These are phyloP conservation scores for Auriscalpium microsporum DNA, from an alignment of 768 basidiomycete species.

Conservation along the genomic window DNA sequence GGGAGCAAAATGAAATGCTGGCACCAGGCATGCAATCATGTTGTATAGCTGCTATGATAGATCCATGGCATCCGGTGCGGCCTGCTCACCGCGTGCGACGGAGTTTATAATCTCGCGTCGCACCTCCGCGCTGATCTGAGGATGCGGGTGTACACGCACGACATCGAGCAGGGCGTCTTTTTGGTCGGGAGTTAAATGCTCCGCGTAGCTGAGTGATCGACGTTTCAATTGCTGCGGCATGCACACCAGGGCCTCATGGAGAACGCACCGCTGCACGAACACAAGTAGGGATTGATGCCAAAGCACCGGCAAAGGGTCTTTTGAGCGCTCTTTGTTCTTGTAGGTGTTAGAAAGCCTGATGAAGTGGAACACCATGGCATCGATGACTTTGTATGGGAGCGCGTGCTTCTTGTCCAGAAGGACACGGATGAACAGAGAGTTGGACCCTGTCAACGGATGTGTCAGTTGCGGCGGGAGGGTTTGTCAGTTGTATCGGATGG, in stretches of 20 bases:
- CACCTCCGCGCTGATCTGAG: constrained; percentile 83
- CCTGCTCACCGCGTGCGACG: constrained; percentile 77
- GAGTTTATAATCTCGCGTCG: constrained; percentile 84
- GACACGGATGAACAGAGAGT: constrained; percentile 94
- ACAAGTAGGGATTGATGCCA: constrained; percentile 98
- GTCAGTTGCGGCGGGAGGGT: not conserved
- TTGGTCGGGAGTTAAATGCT: constrained; percentile 92
- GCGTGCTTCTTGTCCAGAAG: constrained; percentile 97
- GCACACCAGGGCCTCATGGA: not conserved
- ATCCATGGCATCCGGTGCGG: constrained; percentile 51
- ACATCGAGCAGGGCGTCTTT: constrained; percentile 97
- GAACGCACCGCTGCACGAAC: constrained; percentile 76
- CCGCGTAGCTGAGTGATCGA: constrained; percentile 65
- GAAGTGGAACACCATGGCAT: constrained; percentile 96
- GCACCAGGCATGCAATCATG: too few relatives aligned
- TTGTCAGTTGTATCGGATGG: not conserved
- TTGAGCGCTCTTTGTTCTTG: constrained; percentile 60
- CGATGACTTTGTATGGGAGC: constrained; percentile 94
- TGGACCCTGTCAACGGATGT: constrained; percentile 50
- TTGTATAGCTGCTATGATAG: constrained; percentile 7
- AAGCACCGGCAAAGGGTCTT: constrained; percentile 84
- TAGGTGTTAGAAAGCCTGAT: constrained; percentile 91
- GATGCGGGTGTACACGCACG: constrained; percentile 75
- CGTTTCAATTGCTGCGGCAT: not conserved
- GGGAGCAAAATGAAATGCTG: too few relatives aligned